These are phyloP conservation scores for Tolypocladium tundrense DNA, from an alignment of 2,329 filamentous ascomycete species.

Conservation along the genomic window DNA sequence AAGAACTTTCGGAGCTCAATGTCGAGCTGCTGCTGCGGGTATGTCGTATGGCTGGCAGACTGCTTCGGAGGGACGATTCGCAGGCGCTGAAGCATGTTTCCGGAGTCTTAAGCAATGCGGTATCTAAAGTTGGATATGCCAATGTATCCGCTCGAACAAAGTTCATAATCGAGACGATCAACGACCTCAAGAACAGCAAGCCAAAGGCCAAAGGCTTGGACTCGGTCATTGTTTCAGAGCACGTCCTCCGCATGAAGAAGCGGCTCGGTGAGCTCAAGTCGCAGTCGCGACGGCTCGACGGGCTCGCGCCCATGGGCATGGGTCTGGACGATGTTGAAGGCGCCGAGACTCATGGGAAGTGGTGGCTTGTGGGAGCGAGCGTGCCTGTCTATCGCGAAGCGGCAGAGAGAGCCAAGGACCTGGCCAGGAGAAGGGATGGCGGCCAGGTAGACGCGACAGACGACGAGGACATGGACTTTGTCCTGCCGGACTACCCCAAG, in stretches of 20 bases:
- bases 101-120: conserved; percentile 61
- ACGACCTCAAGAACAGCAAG: conserved; percentile 88
- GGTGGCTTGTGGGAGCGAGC: conserved; percentile 98
- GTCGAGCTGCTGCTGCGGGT: conserved; percentile 81
- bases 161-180: conserved; percentile 97
- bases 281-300: conserved; percentile 48
- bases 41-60: conserved; percentile 70
- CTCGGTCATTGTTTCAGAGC: conserved; percentile 65
- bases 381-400: conserved; percentile 42
- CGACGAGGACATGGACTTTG: conserved; percentile 36
- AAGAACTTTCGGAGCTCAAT: conserved; percentile 69
- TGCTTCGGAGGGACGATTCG: conserved; percentile 81
- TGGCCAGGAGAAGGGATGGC: conserved; percentile 9
- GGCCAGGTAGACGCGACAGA: conserved; percentile 19
- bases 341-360: conserved; percentile 82
- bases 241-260: conserved; percentile 83
- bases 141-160: conserved; percentile 79
- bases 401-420: conserved; percentile 7
- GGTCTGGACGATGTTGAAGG: conserved; percentile 73
- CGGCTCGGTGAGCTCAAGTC: conserved; percentile 66
- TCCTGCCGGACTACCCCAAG: conserved; percentile 56
- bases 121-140: conserved; percentile 55
- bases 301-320: conserved; percentile 72
- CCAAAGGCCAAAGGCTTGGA: conserved; percentile 65
- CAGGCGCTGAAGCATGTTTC: conserved; percentile 84